Conservation (phyloP, 345 rosid genomes). For the Nasturtium officinale region DNA sequence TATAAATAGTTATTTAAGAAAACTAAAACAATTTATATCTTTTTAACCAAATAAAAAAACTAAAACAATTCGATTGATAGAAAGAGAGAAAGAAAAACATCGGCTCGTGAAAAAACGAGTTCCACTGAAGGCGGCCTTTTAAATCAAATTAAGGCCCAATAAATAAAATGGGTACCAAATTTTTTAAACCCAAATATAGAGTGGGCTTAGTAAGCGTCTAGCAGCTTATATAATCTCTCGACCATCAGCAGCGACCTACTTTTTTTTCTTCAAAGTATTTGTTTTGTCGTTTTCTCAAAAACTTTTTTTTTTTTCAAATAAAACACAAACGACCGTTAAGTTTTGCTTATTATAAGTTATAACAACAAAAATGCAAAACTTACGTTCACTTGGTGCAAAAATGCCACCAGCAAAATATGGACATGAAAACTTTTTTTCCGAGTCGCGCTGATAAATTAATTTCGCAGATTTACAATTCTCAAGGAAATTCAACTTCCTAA, state of each 20-base stretch:
- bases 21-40: too few relatives aligned
- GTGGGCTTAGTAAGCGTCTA: constrained; percentile 3
- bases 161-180: background rate
- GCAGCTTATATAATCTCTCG: background rate
- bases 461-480: background rate
- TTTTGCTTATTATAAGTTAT: too few relatives aligned
- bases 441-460: background rate
- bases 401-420: constrained; percentile 6
- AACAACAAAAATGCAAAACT: too few relatives aligned
- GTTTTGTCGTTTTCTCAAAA: background rate
- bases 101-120: background rate
- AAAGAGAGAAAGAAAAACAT: background rate
- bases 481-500: constrained; percentile 19
- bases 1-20: background rate
- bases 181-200: background rate
- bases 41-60: too few relatives aligned
- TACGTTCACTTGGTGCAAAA: background rate
- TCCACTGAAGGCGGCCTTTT: constrained; percentile 1
- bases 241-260: background rate
- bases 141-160: background rate
- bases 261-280: background rate
- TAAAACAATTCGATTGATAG: background rate
- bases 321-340: too few relatives aligned
- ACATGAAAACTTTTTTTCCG: constrained; percentile 5
- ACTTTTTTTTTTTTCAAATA: too few relatives aligned